These are phyloP conservation scores for Kluyveromyces sp. DNA, from an alignment of 1,139 yeast genomes.

Conservation along the genomic window DNA sequence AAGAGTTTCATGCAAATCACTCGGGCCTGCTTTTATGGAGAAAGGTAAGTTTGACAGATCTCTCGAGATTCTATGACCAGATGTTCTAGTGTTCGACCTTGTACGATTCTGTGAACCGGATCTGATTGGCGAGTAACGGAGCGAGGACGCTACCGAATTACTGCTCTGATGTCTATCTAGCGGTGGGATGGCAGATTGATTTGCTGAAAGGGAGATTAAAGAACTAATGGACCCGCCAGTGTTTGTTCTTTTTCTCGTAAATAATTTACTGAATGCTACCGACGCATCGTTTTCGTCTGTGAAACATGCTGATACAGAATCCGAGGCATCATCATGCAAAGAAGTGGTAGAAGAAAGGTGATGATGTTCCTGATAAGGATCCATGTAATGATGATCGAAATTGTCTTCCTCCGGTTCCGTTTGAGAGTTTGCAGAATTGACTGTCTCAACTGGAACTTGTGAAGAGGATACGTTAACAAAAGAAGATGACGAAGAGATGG, in stretches of 20 bases:
- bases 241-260: constrained; percentile 28
- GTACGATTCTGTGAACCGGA: constrained; percentile 29
- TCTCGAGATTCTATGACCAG: constrained; percentile 22
- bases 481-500: background rate
- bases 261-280: constrained; percentile 31
- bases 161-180: constrained; percentile 22
- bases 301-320: constrained; percentile 5
- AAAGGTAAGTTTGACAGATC: constrained; percentile 12
- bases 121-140: constrained; percentile 28
- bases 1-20: constrained; percentile 3
- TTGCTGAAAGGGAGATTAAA: constrained; percentile 15
- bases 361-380: constrained; percentile 8
- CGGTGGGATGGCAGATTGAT: constrained; percentile 7
- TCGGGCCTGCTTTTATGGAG: constrained; percentile 1
- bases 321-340: constrained; percentile 9
- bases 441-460: background rate
- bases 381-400: constrained; percentile 12
- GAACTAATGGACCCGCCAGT: constrained; percentile 30
- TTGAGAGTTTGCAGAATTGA: background rate
- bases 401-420: constrained; percentile 1
- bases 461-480: background rate
- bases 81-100: constrained; percentile 26
- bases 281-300: constrained; percentile 33
- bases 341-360: constrained; percentile 4
- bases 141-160: constrained; percentile 23